Evolutionary conservation across 139 green algal species (phyloP).

Genomic region (Coelastrella sp.): DNA sequence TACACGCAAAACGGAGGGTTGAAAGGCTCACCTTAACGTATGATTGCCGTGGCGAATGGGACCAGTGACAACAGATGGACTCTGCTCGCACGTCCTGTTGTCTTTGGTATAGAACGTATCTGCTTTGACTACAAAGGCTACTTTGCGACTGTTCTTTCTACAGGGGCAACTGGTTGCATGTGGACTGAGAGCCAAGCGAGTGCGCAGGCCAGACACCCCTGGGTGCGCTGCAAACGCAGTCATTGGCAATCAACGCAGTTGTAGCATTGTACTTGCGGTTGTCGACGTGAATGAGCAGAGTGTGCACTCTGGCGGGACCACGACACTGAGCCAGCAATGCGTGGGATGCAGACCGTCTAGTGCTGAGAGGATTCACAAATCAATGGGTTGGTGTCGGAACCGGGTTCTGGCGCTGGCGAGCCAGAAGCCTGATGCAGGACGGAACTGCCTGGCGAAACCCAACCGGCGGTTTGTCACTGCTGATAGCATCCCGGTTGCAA

Average conservation of each 20-base stretch:
- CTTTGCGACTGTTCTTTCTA: background rate
- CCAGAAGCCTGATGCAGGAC: too few species aligned
- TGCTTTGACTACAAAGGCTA: background rate
- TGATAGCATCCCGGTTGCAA: too few species aligned
- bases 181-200: background rate
- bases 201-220: background rate
- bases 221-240: background rate
- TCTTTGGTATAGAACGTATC: background rate
- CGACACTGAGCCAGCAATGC: background rate
- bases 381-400: too few species aligned
- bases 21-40: background rate
- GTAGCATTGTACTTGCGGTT: background rate
- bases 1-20: background rate
- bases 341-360: background rate
- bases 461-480: too few species aligned
- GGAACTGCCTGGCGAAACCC: too few species aligned
- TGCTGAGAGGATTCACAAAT: too few species aligned
- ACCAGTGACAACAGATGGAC: slow-evolving; percentile 14
- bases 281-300: background rate
- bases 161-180: background rate
- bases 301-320: background rate
- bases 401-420: too few species aligned
- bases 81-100: background rate
- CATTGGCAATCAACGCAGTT: background rate
- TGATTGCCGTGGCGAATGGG: background rate